Conservation (phyloP, 495 filamentous ascomycete genomes). For the Penicillium paradoxum region DNA sequence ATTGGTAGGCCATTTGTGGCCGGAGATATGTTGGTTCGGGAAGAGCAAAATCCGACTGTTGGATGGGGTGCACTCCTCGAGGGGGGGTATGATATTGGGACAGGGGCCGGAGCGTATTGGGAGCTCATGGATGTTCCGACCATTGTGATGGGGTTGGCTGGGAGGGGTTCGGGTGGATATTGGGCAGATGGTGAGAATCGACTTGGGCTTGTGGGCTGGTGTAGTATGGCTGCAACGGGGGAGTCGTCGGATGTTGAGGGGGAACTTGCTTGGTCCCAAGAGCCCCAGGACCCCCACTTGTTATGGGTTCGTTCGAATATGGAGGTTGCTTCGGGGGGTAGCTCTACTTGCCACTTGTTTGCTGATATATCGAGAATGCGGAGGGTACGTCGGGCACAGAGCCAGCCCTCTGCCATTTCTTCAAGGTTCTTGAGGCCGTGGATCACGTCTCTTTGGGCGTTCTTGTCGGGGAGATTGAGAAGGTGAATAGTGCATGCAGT, state of each 20-base stretch:
- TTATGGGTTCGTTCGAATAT: constrained; percentile 63
- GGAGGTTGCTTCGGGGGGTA: constrained; percentile 75
- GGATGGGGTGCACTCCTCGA: constrained; percentile 17
- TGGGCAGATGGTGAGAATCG: constrained; percentile 17
- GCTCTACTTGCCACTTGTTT: constrained; percentile 77
- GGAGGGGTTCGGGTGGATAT: constrained; percentile 5
- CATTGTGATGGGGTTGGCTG: constrained; percentile 7
- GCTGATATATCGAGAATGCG: constrained; percentile 81
- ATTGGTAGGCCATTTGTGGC: constrained; percentile 21
- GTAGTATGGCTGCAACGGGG: constrained; percentile 12
- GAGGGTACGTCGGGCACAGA: constrained; percentile 80
- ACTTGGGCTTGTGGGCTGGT: constrained; percentile 14
- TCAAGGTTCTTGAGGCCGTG: constrained; percentile 90
- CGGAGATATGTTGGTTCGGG: constrained; percentile 38
- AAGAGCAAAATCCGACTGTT: constrained; percentile 18
- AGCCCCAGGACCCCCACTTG: constrained; percentile 50
- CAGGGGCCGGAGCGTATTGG: constrained; percentile 16
- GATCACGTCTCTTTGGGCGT: constrained; percentile 78
- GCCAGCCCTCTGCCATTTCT: constrained; percentile 94
- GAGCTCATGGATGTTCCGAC: constrained; percentile 8
- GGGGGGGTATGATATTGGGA: constrained; percentile 19
- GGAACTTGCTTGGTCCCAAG: constrained; percentile 38
- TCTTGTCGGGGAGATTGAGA: constrained; percentile 86
- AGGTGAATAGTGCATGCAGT: constrained; percentile 92
- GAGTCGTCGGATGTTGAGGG: constrained; percentile 34